phyloP scores from a whole-genome alignment of 2,329 filamentous ascomycete species.

The Trichoderma sp. region DNA sequence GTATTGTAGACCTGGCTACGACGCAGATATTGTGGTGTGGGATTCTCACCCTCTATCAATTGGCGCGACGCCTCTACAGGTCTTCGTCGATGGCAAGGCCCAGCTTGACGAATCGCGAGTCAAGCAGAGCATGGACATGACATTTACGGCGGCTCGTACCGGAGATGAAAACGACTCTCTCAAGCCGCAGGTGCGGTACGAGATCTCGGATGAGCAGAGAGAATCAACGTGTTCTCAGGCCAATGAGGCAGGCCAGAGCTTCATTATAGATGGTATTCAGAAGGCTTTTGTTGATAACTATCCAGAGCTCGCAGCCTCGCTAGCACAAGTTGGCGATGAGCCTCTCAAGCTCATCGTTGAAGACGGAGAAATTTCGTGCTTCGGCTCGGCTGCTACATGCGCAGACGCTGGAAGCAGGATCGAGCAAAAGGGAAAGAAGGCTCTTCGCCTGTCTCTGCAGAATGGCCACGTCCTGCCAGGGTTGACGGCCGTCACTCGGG shows the following conservation, averaged over 20 bases:
- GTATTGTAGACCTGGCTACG: constrained; percentile 43
- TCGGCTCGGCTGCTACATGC: constrained; percentile 2
- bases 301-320: constrained; percentile 5
- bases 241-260: constrained; percentile 18
- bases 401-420: not conserved
- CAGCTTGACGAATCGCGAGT: constrained; percentile 35
- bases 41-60: constrained; percentile 45
- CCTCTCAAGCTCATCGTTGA: constrained; percentile 11
- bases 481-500: constrained; percentile 46
- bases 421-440: not conserved
- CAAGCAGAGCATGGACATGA: constrained; percentile 21
- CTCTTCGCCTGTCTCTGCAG: constrained; percentile 1
- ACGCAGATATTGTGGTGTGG: constrained; percentile 51
- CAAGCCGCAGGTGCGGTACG: constrained; percentile 12
- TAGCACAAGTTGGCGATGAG: not conserved
- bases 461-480: constrained; percentile 35
- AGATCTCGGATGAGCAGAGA: constrained; percentile 18
- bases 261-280: constrained; percentile 17
- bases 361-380: constrained; percentile 1
- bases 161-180: not conserved
- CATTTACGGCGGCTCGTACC: constrained; percentile 4
- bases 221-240: constrained; percentile 24
- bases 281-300: constrained; percentile 17
- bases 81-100: constrained; percentile 45
- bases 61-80: constrained; percentile 45